Base-by-base conservation (phyloP, 2,329 filamentous ascomycete genomes). In the Hymenoscyphus repandus region DNA sequence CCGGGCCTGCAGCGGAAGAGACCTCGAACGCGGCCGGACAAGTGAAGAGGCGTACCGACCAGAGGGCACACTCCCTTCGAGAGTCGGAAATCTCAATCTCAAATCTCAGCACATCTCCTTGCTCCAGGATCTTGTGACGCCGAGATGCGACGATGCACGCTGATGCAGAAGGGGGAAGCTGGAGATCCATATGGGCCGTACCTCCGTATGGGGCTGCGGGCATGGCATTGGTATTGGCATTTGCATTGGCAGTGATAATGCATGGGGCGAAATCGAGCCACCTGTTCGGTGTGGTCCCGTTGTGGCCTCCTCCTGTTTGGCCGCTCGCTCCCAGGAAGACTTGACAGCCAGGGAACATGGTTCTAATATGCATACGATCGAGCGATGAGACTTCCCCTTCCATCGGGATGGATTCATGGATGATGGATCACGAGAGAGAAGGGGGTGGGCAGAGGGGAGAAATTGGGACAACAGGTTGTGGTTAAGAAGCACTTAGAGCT, bases 281-380 rank as follows among this genome's bases (percentile, higher is more conserved):
- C 18, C 32, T 18, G 43, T 17, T 45, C 32, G 43, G 43, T 34
- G 43, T 45, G 20, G 22, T n/a, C 31, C 43, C 31, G 11, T n/a
- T 12, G 15, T 6, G 32, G 10, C 36, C 20, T 30, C 36, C 20
- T 30, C 31, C 9, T 9, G 43, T 22, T 22, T 18, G 10, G n/a
- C 43, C 31, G 42, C 20, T 6, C 31, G 42, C 20, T 6, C 31
- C 41, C 22, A 27, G 4, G 22, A 27, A n/a, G 22, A 27, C 22
- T 27, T 41, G 46, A 41, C 42, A 36, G 39, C 18, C 40, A 53
- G 40, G 53, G 53, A 53, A 46, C 53, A 55, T 18, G 53, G 48
- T 39, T 53, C 32, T 18, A 51, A 15, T 31, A 53, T 53, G 53
- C 53, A 55, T 53, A 40, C 45, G 53, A 55, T 55, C 53, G 53